Percentiles rank a stretch among this genome's conserved stretches.
Conservation (phyloP, 257 asterid species). For the Salvia rosmarinus region DNA sequence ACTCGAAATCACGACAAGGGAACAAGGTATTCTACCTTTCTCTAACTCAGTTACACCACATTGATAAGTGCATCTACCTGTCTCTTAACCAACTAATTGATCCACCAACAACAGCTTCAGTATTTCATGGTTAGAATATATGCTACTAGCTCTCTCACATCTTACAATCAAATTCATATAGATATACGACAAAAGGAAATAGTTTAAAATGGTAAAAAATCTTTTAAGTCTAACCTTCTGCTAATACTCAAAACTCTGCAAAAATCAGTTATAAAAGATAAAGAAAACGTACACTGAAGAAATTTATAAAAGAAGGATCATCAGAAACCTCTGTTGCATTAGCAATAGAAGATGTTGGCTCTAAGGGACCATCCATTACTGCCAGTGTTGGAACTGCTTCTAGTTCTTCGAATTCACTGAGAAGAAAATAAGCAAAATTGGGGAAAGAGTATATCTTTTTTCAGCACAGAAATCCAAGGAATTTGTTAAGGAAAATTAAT, state of each 20-base stretch:
- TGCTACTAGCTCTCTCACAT: too few relatives aligned
- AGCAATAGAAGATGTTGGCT: slow-evolving; percentile 66
- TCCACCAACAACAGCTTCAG: too few relatives aligned
- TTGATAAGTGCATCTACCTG: too few relatives aligned
- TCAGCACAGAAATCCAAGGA: slow-evolving; percentile 9
- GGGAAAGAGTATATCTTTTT: slow-evolving; percentile 14
- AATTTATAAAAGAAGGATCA: slow-evolving; percentile 81
- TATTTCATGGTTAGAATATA: too few relatives aligned
- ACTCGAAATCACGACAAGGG: too few relatives aligned
- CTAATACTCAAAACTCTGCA: slow-evolving; percentile 1
- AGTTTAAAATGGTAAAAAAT: too few relatives aligned
- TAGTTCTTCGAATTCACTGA: slow-evolving; percentile 88
- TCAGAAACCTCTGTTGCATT: slow-evolving; percentile 61
- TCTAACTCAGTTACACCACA: too few relatives aligned
- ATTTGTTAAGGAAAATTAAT: background rate
- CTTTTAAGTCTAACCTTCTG: background rate
- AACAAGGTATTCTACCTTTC: too few relatives aligned
- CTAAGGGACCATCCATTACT: slow-evolving; percentile 85
- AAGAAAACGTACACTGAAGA: slow-evolving; percentile 70
- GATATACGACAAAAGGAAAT: too few relatives aligned
- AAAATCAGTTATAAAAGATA: background rate
- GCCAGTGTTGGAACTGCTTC: slow-evolving; percentile 92
- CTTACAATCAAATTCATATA: too few relatives aligned
- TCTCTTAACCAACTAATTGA: too few relatives aligned
- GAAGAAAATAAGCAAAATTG: slow-evolving; percentile 26